phyloP scores from a whole-genome alignment of 2,329 filamentous ascomycete species.

The Talaromyces marneffei region DNA sequence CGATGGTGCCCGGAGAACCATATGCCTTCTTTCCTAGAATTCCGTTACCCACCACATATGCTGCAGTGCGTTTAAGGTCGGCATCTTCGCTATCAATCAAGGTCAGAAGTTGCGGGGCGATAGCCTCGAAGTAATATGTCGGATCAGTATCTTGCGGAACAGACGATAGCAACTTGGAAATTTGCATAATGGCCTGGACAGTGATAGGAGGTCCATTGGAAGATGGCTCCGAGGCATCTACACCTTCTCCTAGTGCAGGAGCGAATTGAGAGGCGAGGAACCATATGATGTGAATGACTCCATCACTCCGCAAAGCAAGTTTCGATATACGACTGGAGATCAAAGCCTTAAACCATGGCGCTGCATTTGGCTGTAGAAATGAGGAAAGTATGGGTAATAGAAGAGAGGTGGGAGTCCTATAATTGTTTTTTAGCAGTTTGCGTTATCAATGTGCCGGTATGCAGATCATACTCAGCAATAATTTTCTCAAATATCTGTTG shows the following conservation, averaged over 20 bases:
- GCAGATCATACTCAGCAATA: constrained; percentile 30
- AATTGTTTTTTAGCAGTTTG: constrained; percentile 16
- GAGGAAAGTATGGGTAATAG: constrained; percentile 33
- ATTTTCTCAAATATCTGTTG: constrained; percentile 24
- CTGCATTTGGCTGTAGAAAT: constrained; percentile 33
- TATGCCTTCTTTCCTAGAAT: constrained; percentile 36
- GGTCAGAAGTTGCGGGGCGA: constrained; percentile 36
- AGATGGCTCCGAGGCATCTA: constrained; percentile 24
- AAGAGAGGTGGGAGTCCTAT: constrained; percentile 32
- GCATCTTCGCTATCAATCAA: constrained; percentile 37
- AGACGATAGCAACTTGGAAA: constrained; percentile 37
- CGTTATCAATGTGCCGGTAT: background rate
- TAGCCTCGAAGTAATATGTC: constrained; percentile 31
- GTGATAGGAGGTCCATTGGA: constrained; percentile 37
- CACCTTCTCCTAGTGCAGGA: constrained; percentile 33
- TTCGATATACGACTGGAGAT: constrained; percentile 35
- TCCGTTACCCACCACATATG: constrained; percentile 41
- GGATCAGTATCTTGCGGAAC: constrained; percentile 36
- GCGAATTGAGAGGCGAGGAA: constrained; percentile 40
- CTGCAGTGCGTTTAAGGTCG: constrained; percentile 37
- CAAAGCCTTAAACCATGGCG: constrained; percentile 34
- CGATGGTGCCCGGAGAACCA: constrained; percentile 36
- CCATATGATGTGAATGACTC: constrained; percentile 38
- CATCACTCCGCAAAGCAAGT: constrained; percentile 35
- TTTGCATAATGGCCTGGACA: constrained; percentile 41